Conservation (phyloP, 2,329 filamentous ascomycete species). For the Trichoderma guizhouense region DNA sequence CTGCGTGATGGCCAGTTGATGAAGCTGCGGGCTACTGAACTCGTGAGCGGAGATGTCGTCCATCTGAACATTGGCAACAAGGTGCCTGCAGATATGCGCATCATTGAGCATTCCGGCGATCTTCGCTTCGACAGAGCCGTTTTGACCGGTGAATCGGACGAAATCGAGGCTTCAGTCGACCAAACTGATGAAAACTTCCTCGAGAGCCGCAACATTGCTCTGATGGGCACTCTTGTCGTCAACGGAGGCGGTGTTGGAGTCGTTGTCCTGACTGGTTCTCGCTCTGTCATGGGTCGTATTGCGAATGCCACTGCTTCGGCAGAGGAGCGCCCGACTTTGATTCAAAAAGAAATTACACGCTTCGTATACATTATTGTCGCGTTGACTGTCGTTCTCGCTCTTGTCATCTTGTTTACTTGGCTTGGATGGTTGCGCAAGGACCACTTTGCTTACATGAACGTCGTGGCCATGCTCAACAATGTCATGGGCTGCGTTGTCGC, state of each 20-base stretch:
- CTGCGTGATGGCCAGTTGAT: conserved; percentile 43
- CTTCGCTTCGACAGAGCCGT: conserved; percentile 42
- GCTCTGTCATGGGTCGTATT: conserved; percentile 42
- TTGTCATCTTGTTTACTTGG: conserved; percentile 45
- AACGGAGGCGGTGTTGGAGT: conserved; percentile 40
- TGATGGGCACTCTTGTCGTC: conserved; percentile 42
- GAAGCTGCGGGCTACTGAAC: conserved; percentile 39
- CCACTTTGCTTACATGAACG: conserved; percentile 38
- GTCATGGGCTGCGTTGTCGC: conserved; percentile 43
- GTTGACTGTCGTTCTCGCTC: conserved; percentile 38
- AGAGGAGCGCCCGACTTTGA: conserved; percentile 38
- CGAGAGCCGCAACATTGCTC: conserved; percentile 42
- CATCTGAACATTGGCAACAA: conserved; percentile 46
- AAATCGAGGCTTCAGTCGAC: conserved; percentile 40
- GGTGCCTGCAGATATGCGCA: conserved; percentile 47
- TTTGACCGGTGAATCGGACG: conserved; percentile 42
- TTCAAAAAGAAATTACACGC: conserved; percentile 41
- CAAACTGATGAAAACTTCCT: conserved; percentile 40
- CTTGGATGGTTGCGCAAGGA: conserved; percentile 38
- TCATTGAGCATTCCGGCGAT: conserved; percentile 40
- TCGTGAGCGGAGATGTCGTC: conserved; percentile 47
- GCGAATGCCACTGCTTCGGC: conserved; percentile 36
- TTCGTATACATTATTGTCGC: conserved; percentile 43
- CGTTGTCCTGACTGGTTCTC: conserved; percentile 38
- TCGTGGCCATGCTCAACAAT: conserved; percentile 44